These are phyloP conservation scores for Lyophyllum atratum DNA, from an alignment of 768 basidiomycete genomes.

Conservation along the genomic window DNA sequence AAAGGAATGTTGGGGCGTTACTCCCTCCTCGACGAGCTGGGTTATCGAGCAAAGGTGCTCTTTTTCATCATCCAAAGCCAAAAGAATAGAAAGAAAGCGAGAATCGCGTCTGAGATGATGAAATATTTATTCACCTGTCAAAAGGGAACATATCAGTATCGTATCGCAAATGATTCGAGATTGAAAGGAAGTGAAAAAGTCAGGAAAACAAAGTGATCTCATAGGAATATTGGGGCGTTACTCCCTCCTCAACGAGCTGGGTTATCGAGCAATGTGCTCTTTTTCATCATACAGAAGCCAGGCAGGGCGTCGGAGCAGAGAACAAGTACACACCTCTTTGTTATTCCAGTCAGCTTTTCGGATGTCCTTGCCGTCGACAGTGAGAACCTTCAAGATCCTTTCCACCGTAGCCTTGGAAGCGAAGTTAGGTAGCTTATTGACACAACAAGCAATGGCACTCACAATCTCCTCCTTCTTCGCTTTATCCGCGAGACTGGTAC, in stretches of 20 bases:
- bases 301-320: background rate
- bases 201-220: slow-evolving; percentile 48
- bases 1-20: slow-evolving; percentile 79
- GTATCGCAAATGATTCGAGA: no score
- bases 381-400: slow-evolving; percentile 79
- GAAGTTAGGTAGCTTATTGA: background rate
- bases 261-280: slow-evolving; percentile 84
- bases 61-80: slow-evolving; percentile 88
- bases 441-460: slow-evolving; percentile 23
- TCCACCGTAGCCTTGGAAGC: slow-evolving; percentile 74
- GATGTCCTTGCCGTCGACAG: slow-evolving; percentile 83
- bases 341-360: slow-evolving; percentile 93
- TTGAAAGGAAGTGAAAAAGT: slow-evolving; percentile 11
- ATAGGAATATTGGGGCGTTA: slow-evolving; percentile 79
- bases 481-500: slow-evolving; percentile 83
- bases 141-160: no score
- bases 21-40: slow-evolving; percentile 96
- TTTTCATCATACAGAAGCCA: slow-evolving; percentile 56
- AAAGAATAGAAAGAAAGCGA: no score
- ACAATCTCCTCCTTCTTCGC: slow-evolving; percentile 97
- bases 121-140: background rate
- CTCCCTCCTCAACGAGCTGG: slow-evolving; percentile 96
- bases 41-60: slow-evolving; percentile 83
- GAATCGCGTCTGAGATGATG: background rate
- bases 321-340: slow-evolving; percentile 77